Evolutionary conservation across 116 monocot genomes (phyloP), one percentile per base, ranked within the genome.

Genomic region (Cymodocea nodosa): DNA sequence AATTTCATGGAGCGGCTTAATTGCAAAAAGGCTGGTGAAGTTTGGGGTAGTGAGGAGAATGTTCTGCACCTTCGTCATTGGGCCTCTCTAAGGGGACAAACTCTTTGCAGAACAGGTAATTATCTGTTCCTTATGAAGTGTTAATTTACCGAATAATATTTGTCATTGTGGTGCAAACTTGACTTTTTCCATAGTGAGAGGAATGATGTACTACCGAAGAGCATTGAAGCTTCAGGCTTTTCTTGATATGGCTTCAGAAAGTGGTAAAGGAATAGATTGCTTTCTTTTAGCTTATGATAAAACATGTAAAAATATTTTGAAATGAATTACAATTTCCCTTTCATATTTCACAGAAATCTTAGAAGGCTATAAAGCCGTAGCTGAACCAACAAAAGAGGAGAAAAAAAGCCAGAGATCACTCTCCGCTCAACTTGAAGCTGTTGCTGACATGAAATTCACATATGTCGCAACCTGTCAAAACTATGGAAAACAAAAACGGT

Each of bases 151-250:
- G 3, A 13, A 54, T 56, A 15, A 49, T 18, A 22, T 23, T 57
- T 56, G 51, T n/a, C 35, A 23, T 0, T 15, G 17, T 48, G 62
- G 6, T 54, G 58, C 2, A 39, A 19, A 68, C 49, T 69, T 51
- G 36, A 61, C 53, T 72, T 40, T 11, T 80, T 15, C 13, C 70
- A 18, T 77, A 99, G 99, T 99, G 75, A 84, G 99, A 66, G 99
- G 99, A 19, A 92, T 99, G 99, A 99, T 99, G 99, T 99, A 99
- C 71, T 99, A 99, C 77, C 67, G 81, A 55, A 82, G 86, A 76
- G 99, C 99, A 54, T 63, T 99, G 63, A 89, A 99, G 71, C 99
- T 99, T 70, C 92, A 89, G 61, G 92, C 89, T 69, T 99, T 99
- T 74, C 92, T 99, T 70, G 99, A 99, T 74, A 99, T 99, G 92